Percentiles rank a stretch among this genome's conserved stretches.
Evolutionary conservation across 352 stramenopile species (phyloP).

Genomic region (Globisporangium camurandrum): DNA sequence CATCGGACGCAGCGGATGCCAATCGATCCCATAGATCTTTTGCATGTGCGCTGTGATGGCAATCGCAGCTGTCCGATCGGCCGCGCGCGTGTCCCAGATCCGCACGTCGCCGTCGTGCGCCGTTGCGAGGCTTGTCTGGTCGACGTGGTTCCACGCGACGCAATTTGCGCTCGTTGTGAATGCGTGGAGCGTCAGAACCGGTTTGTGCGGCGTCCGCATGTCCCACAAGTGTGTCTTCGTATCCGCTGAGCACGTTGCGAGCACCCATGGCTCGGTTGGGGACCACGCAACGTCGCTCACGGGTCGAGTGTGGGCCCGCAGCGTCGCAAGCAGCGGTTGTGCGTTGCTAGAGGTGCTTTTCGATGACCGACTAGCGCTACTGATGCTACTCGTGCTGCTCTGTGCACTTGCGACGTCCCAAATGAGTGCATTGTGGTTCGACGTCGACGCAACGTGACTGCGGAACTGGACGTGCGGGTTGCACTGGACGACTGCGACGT

Average conservation of each 20-base stretch:
- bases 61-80: slow-evolving; percentile 39
- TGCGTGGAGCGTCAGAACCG: slow-evolving; percentile 59
- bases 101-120: slow-evolving; percentile 74
- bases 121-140: slow-evolving; percentile 60
- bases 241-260: slow-evolving; percentile 76
- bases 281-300: slow-evolving; percentile 79
- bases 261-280: slow-evolving; percentile 52
- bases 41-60: slow-evolving; percentile 79
- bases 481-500: slow-evolving; percentile 74
- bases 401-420: slow-evolving; percentile 49
- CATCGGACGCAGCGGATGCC: slow-evolving; percentile 66
- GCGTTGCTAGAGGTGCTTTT: slow-evolving; percentile 1
- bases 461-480: slow-evolving; percentile 64
- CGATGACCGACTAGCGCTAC: slow-evolving; percentile 6
- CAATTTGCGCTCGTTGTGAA: slow-evolving; percentile 63
- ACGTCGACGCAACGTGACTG: slow-evolving; percentile 65
- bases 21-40: slow-evolving; percentile 78
- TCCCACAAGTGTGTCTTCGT: slow-evolving; percentile 81
- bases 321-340: slow-evolving; percentile 60
- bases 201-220: slow-evolving; percentile 55
- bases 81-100: slow-evolving; percentile 65
- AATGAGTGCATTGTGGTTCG: slow-evolving; percentile 76
- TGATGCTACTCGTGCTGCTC: slow-evolving; percentile 5
- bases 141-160: slow-evolving; percentile 72
- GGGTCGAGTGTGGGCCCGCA: slow-evolving; percentile 62